These are phyloP conservation scores for Cladosporium phlei DNA, from an alignment of 2,329 filamentous ascomycete genomes.

Conservation along the genomic window DNA sequence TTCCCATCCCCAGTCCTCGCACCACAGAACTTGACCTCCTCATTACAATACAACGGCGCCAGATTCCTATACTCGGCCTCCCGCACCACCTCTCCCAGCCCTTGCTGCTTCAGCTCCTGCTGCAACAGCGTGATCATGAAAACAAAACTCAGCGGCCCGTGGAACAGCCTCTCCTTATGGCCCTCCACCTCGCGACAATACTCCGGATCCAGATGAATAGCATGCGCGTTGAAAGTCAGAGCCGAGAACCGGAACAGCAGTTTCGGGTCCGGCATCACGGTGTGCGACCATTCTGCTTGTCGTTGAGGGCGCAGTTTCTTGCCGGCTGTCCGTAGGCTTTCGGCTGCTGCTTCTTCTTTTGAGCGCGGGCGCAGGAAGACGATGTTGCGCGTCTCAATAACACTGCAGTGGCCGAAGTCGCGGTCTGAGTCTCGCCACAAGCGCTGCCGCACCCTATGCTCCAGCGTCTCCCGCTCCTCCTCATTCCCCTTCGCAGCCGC, in stretches of 20 bases:
- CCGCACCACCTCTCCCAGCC: slow-evolving; percentile 40
- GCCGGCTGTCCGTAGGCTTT: slow-evolving; percentile 24
- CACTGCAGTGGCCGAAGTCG: slow-evolving; percentile 38
- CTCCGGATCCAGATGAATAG: slow-evolving; percentile 74
- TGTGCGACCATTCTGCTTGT: slow-evolving; percentile 52
- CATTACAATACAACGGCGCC: slow-evolving; percentile 70
- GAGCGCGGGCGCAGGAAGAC: slow-evolving; percentile 57
- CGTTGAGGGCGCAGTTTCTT: slow-evolving; percentile 41
- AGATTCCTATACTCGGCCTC: slow-evolving; percentile 75
- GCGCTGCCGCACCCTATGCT: slow-evolving; percentile 36
- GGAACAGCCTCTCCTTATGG: slow-evolving; percentile 70
- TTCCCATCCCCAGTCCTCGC: slow-evolving; percentile 43
- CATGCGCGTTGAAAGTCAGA: slow-evolving; percentile 86
- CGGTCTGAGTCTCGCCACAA: slow-evolving; percentile 42
- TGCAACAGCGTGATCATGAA: slow-evolving; percentile 68
- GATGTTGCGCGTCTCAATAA: slow-evolving; percentile 58
- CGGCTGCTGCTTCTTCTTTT: slow-evolving; percentile 33
- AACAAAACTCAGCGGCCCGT: slow-evolving; percentile 76
- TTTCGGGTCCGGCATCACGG: slow-evolving; percentile 60
- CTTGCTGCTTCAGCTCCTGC: slow-evolving; percentile 44
- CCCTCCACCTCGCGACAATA: slow-evolving; percentile 70
- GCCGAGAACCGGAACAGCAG: slow-evolving; percentile 89
- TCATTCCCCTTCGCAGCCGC: slow-evolving; percentile 36
- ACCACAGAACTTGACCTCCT: slow-evolving; percentile 66
- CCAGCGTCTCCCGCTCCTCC: slow-evolving; percentile 24